Evolutionary conservation across 306 rosid genomes (phyloP).

Genomic region (Fragaria ananassa): DNA sequence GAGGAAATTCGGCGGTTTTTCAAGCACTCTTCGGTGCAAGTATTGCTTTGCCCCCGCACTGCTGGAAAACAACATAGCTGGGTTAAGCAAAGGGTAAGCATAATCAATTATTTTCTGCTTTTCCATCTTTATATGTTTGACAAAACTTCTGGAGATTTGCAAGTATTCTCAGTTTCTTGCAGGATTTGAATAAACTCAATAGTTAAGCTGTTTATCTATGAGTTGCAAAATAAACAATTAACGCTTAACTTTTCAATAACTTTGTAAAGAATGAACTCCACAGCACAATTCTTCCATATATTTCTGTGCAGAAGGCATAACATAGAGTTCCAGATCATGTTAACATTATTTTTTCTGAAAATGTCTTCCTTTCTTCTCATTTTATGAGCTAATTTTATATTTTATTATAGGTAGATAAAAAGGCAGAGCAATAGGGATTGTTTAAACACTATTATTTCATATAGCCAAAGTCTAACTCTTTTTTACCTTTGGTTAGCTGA

Average conservation of each 20-base stretch:
- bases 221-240: constrained; percentile 1
- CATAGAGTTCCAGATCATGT: not conserved
- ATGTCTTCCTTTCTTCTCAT: not conserved
- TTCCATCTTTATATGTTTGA: constrained; percentile 1
- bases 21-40: constrained; percentile 90
- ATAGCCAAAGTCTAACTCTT: no score
- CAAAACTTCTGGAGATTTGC: not conserved
- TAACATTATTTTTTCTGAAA: no score
- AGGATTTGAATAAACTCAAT: not conserved
- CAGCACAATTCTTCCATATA: not conserved
- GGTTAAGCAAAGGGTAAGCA: constrained; percentile 72
- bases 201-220: not conserved
- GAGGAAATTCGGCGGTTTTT: constrained; percentile 94
- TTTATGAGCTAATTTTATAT: not conserved
- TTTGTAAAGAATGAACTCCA: not conserved
- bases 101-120: not conserved
- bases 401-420: not conserved
- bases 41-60: constrained; percentile 79
- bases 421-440: not conserved
- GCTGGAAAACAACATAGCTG: constrained; percentile 95
- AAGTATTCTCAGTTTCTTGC: not conserved
- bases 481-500: not conserved
- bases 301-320: not conserved
- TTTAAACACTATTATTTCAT: not conserved
- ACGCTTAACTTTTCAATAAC: not conserved